Base-by-base conservation (phyloP, 192 early-diverging fungal genomes). In the Hyaloraphidium curvatum region DNA sequence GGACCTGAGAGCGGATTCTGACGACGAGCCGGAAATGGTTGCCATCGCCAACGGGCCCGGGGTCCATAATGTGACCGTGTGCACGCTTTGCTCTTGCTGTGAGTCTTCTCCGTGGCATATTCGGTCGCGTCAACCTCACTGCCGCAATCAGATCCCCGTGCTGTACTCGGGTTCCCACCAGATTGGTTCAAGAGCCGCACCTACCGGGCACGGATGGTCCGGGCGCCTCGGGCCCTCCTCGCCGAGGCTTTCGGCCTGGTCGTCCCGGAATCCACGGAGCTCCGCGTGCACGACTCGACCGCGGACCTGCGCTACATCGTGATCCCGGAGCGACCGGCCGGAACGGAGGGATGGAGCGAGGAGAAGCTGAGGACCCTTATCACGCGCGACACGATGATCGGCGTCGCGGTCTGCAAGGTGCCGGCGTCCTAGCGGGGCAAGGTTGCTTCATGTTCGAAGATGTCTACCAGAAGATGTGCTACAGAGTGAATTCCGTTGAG, bases 31-130 rank as follows among this genome's bases (percentile, higher is more conserved):
- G 14, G 43, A 48, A 19, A 11, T 48, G 23, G 9, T 48, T 14
- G 43, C 43, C 7, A 25, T 48, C 17, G 43, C 14, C 17, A 48
- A 48, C 43, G 25, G 17, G 11, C 17, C 14, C 7, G 5, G 4
- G 43, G 43, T 48, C 7, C 43, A 48, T 25, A 48, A 48, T 25
- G 43, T 48, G 19, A 48, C 25, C 25, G 43, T 48, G 23, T 48
- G 43, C 43, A 48, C 43, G 7, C 43, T 48, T 25, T 48, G 43
- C 43, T 48, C 43, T 9, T 48, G 43, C 43, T 48, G n/a, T n/a
- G n/a, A n/a, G n/a, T n/a, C n/a, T n/a, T n/a, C n/a, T n/a, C n/a
- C n/a, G n/a, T n/a, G n/a, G n/a, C n/a, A n/a, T n/a, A n/a, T n/a
- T n/a, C n/a, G n/a, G n/a, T n/a, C n/a, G n/a, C n/a, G n/a, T n/a